Evolutionary conservation across 768 basidiomycete genomes (phyloP).

Genomic region (Lactarius evosmus): DNA sequence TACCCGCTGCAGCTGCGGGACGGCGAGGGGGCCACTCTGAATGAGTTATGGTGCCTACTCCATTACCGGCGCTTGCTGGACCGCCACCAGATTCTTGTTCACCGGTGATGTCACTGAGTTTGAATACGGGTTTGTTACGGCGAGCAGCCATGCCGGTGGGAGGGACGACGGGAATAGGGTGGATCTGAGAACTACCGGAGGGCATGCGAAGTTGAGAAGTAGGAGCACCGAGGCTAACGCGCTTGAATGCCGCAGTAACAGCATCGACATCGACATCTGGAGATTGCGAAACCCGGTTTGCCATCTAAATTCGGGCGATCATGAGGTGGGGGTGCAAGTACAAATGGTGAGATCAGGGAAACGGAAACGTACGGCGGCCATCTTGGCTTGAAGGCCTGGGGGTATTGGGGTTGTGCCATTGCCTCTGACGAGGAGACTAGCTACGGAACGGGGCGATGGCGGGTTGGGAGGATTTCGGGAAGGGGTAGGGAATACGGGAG

Average conservation of each 20-base stretch:
- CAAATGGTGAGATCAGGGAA: background rate
- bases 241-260: conserved; percentile 41
- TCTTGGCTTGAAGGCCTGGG: conserved; percentile 86
- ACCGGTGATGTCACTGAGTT: conserved; percentile 56
- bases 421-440: conserved; percentile 45
- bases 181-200: conserved; percentile 37
- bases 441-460: conserved; percentile 32
- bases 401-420: conserved; percentile 69
- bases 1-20: conserved; percentile 44
- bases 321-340: conserved; percentile 27
- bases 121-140: conserved; percentile 54
- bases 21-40: conserved; percentile 33
- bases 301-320: conserved; percentile 41
- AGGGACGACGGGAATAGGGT: conserved; percentile 35
- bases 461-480: conserved; percentile 25
- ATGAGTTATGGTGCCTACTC: conserved; percentile 58
- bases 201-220: conserved; percentile 25
- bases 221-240: conserved; percentile 34
- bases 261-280: conserved; percentile 45
- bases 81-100: conserved; percentile 46
- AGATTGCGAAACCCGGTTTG: conserved; percentile 39
- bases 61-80: conserved; percentile 64
- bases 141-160: conserved; percentile 41
- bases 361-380: conserved; percentile 69
- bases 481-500: conserved; percentile 21